phyloP scores from a whole-genome alignment of 2,329 filamentous ascomycete genomes.

The Trichoderma afroharzianum region DNA sequence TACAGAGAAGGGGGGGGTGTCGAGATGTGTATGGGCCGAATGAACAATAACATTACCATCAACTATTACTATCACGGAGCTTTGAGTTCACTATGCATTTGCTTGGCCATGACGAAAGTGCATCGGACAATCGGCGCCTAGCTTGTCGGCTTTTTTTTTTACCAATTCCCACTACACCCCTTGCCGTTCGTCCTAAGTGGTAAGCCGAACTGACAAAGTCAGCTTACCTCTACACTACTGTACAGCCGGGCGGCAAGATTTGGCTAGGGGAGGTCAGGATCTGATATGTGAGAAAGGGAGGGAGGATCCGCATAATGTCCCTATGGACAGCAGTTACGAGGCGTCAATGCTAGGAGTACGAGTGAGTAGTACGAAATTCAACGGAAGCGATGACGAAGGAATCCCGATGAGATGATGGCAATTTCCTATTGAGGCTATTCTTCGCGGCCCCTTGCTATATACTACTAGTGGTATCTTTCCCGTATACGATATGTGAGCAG shows the following conservation, averaged over 20 bases:
- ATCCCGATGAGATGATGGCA: not conserved
- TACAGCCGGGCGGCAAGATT: not conserved
- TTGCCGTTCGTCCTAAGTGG: not conserved
- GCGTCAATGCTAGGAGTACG: not conserved
- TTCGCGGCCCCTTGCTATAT: not conserved
- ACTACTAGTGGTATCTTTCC: not conserved
- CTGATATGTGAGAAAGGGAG: not conserved
- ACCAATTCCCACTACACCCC: not conserved
- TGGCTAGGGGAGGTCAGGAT: not conserved
- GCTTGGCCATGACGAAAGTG: not conserved
- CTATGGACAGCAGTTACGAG: not conserved
- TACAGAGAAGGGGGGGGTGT: not conserved
- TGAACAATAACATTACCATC: not conserved
- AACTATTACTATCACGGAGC: not conserved
- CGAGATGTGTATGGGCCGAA: not conserved
- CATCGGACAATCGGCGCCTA: not conserved
- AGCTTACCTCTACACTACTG: constrained; percentile 9
- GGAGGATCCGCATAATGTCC: not conserved
- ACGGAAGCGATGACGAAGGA: not conserved
- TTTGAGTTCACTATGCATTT: not conserved
- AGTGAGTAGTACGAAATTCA: too few species aligned
- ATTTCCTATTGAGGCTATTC: not conserved
- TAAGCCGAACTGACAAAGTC: constrained; percentile 2
- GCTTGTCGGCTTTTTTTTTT: not conserved
- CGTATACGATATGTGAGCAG: not conserved